phyloP scores from a whole-genome alignment of 75 land plant species.

The Pinus taeda region DNA sequence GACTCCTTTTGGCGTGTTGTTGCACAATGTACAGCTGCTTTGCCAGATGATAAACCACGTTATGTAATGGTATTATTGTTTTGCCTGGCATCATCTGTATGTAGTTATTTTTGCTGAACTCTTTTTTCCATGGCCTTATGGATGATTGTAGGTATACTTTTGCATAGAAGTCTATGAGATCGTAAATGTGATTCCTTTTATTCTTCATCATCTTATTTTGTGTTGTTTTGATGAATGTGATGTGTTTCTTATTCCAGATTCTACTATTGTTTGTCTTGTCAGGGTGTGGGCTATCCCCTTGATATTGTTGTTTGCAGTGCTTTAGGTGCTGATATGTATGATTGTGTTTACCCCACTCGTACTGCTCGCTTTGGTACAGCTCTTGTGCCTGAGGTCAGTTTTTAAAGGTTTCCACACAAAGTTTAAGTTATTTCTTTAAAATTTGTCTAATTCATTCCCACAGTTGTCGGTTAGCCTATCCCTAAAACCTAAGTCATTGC shows the following conservation, averaged over 20 bases:
- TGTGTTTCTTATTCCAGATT: background rate
- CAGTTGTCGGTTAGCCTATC: background rate
- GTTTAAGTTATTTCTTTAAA: background rate
- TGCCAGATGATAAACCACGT: conserved; percentile 98
- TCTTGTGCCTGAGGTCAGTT: conserved; percentile 89
- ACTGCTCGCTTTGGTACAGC: conserved; percentile 99
- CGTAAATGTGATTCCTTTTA: background rate
- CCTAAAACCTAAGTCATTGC: background rate
- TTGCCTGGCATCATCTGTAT: background rate
- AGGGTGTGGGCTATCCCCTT: conserved; percentile 99
- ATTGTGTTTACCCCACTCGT: conserved; percentile 99
- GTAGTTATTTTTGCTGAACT: background rate
- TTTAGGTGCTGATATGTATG: conserved; percentile 99
- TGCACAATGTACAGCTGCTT: conserved; percentile 97
- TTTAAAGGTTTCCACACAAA: background rate
- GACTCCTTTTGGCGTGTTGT: conserved; percentile 99
- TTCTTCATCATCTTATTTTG: background rate
- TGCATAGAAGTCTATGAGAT: background rate
- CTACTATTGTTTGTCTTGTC: conserved; percentile 15
- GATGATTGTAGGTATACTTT: background rate
- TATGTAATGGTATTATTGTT: conserved; percentile 90
- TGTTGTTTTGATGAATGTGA: background rate
- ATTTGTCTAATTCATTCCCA: background rate
- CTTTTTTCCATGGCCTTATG: background rate
- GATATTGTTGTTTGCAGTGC: conserved; percentile 99